Conservation (phyloP, 257 asterid species). For the Craterostigma plantagineum region DNA sequence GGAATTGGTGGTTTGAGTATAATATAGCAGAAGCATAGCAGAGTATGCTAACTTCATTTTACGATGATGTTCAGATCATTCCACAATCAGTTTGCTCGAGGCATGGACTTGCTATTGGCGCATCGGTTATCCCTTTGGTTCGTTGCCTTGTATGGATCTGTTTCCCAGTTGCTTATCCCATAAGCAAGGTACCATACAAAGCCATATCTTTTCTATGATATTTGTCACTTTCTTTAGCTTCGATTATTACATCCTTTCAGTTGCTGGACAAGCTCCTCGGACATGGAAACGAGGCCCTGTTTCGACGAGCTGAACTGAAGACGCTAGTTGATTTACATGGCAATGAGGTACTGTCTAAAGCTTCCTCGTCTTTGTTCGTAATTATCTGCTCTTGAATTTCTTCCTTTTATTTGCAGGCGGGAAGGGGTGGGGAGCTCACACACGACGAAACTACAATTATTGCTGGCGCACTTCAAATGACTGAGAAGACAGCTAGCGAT, state of each 20-base stretch:
- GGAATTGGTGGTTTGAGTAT: no score
- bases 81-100: slow-evolving; percentile 94
- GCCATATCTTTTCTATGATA: background rate
- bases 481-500: slow-evolving; percentile 79
- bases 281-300: slow-evolving; percentile 57
- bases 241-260: slow-evolving; percentile 18
- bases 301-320: slow-evolving; percentile 96
- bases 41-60: no score
- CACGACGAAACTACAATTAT: slow-evolving; percentile 97
- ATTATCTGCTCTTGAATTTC: background rate
- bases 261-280: slow-evolving; percentile 75
- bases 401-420: slow-evolving; percentile 45
- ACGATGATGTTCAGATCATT: slow-evolving; percentile 90
- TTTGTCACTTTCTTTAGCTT: no score
- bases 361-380: background rate
- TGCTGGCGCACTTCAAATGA: slow-evolving; percentile 90
- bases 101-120: slow-evolving; percentile 91
- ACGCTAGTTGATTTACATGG: slow-evolving; percentile 89
- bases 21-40: no score
- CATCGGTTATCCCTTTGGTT: slow-evolving; percentile 61
- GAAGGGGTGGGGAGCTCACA: slow-evolving; percentile 98
- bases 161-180: slow-evolving; percentile 90
- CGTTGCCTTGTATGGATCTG: slow-evolving; percentile 85
- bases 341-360: slow-evolving; percentile 46
- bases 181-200: slow-evolving; percentile 99